phyloP scores from a whole-genome alignment of 805 yeast species.

The Maudiozyma pseudohumilis region DNA sequence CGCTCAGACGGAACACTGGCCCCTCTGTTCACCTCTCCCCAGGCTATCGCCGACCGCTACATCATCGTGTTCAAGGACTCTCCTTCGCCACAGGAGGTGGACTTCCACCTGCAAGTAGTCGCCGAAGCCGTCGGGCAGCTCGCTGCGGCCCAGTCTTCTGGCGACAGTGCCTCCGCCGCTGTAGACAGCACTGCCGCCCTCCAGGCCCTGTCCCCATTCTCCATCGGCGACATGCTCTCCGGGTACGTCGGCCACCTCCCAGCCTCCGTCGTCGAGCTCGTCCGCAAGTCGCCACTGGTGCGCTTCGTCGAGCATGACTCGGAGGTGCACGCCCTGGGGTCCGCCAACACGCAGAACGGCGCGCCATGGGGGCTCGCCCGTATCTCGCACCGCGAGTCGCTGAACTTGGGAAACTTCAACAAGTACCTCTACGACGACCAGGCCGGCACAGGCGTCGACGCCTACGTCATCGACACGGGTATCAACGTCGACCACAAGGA shows the following conservation, averaged over 20 bases:
- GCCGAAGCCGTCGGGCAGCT: slow-evolving; percentile 26
- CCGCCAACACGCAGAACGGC: slow-evolving; percentile 61
- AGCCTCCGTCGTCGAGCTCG: slow-evolving; percentile 59
- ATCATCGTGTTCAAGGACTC: slow-evolving; percentile 75
- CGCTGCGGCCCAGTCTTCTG: no score
- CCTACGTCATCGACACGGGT: slow-evolving; percentile 89
- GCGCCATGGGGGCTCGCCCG: slow-evolving; percentile 95
- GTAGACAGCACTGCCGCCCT: slow-evolving; percentile 15
- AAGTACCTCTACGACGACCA: slow-evolving; percentile 62
- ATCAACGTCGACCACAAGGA: slow-evolving; percentile 64
- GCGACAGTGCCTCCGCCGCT: slow-evolving; percentile 3
- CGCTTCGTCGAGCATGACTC: slow-evolving; percentile 71
- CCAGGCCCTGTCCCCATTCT: slow-evolving; percentile 53
- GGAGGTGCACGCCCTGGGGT: slow-evolving; percentile 46
- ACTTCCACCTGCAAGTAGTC: slow-evolving; percentile 58
- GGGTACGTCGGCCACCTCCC: slow-evolving; percentile 88
- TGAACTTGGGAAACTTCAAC: slow-evolving; percentile 59
- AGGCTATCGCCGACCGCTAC: slow-evolving; percentile 62
- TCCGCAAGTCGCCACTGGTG: slow-evolving; percentile 57
- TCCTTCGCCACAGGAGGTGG: slow-evolving; percentile 41
- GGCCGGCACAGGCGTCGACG: slow-evolving; percentile 76
- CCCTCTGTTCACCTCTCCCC: slow-evolving; percentile 24
- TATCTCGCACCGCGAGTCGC: slow-evolving; percentile 69
- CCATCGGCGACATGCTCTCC: slow-evolving; percentile 44
- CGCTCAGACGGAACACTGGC: not conserved